Evolutionary conservation across 192 early-diverging fungal genomes (phyloP).

Genomic region (Phycomyces nitens): DNA sequence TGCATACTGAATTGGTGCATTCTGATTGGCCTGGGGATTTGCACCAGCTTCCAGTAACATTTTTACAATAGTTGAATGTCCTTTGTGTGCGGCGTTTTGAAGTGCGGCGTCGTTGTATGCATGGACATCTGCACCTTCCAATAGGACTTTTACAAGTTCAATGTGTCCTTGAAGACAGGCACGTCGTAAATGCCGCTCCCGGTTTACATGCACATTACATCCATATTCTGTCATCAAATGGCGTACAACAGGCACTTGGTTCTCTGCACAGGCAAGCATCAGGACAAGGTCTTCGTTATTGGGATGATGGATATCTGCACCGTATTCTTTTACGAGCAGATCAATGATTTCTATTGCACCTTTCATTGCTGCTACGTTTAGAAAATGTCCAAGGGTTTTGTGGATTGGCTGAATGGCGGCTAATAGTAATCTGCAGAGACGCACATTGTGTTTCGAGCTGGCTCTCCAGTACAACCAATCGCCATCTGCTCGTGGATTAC

Average conservation of each 20-base stretch:
- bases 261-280: conserved; percentile 22
- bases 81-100: conserved; percentile 23
- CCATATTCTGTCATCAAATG: conserved; percentile 20
- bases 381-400: conserved; percentile 3
- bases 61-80: conserved; percentile 5
- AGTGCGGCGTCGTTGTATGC: conserved; percentile 27
- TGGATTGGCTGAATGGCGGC: conserved; percentile 1
- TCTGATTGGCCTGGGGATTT: conserved; percentile 11
- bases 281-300: conserved; percentile 14
- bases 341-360: conserved; percentile 27
- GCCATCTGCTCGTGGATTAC: conserved; percentile 20
- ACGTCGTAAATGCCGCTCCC: conserved; percentile 22
- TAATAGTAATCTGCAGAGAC: conserved; percentile 5
- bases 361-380: conserved; percentile 23
- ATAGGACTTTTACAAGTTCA: conserved; percentile 21
- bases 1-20: conserved; percentile 4
- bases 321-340: conserved; percentile 11
- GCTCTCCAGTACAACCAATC: conserved; percentile 15
- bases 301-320: conserved; percentile 5
- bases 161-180: conserved; percentile 24
- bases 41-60: conserved; percentile 22
- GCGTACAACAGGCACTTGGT: conserved; percentile 18
- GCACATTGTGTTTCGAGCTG: conserved; percentile 2
- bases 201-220: conserved; percentile 21
- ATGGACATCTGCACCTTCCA: conserved; percentile 27